Evolutionary conservation across 768 basidiomycete genomes (phyloP).

Genomic region (Polyporus arcularius): DNA sequence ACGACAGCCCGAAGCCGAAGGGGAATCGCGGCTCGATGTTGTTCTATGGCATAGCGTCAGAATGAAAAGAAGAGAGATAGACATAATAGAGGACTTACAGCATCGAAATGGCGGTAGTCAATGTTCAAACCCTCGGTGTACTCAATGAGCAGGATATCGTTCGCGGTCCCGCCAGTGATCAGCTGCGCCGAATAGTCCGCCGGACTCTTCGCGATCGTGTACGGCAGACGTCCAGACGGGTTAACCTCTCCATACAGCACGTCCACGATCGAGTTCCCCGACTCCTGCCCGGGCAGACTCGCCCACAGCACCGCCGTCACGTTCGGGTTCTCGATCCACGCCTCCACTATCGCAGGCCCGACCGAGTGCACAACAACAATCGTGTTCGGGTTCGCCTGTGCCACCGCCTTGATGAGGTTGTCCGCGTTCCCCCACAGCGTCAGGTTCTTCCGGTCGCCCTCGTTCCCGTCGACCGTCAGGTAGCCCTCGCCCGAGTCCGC

Average conservation of each 20-base stretch:
- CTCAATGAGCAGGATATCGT: conserved; percentile 31
- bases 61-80: too few species aligned
- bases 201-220: conserved; percentile 50
- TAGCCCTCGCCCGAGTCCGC: conserved; percentile 86
- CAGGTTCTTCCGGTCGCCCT: conserved; percentile 73
- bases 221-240: conserved; percentile 53
- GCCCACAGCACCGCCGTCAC: conserved; percentile 48
- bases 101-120: conserved; percentile 41
- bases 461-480: conserved; percentile 78
- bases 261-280: conserved; percentile 51
- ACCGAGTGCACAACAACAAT: conserved; percentile 64
- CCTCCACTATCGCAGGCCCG: conserved; percentile 39
- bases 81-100: conserved; percentile 27
- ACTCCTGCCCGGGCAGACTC: conserved; percentile 48
- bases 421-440: conserved; percentile 79
- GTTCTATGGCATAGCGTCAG: conserved; percentile 46
- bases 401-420: conserved; percentile 66
- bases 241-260: conserved; percentile 52
- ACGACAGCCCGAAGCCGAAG: conserved; percentile 89
- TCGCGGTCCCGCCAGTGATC: conserved; percentile 23
- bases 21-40: conserved; percentile 80
- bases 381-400: conserved; percentile 67
- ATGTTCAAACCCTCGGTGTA: conserved; percentile 43
- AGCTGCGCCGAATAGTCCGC: conserved; percentile 45
- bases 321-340: conserved; percentile 54